Conservation (phyloP, 495 filamentous ascomycete species). For the Trichoderma reesei region DNA sequence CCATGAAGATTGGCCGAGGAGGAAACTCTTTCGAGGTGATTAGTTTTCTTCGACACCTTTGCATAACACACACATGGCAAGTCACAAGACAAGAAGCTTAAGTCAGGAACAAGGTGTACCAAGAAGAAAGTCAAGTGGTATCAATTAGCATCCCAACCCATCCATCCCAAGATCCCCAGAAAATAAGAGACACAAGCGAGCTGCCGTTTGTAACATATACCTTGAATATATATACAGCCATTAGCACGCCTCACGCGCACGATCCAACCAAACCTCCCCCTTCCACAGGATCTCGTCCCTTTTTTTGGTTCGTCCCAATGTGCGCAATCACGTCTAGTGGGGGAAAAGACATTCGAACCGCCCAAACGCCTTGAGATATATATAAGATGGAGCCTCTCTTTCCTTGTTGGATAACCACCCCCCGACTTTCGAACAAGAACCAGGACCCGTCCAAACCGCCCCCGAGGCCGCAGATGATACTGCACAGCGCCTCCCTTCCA, state of each 20-base stretch:
- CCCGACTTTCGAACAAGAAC: not conserved
- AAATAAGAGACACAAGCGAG: not conserved
- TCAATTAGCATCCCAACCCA: slow-evolving; percentile 2
- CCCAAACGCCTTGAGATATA: not conserved
- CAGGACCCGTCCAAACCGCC: too few relatives aligned
- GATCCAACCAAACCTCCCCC: too few relatives aligned
- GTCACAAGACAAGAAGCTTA: too few relatives aligned
- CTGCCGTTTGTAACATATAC: not conserved
- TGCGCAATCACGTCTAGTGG: not conserved
- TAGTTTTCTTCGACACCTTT: not conserved
- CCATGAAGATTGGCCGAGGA: too few relatives aligned
- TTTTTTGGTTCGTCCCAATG: not conserved
- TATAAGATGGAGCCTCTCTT: not conserved
- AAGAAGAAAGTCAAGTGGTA: not conserved
- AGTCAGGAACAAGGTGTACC: not conserved
- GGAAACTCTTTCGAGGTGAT: too few relatives aligned
- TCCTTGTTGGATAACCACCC: not conserved
- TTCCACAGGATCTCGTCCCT: too few relatives aligned
- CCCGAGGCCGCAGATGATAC: too few relatives aligned
- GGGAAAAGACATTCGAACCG: not conserved
- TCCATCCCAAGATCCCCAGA: not conserved
- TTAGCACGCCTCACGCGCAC: not conserved
- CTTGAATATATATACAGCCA: slow-evolving; percentile 1
- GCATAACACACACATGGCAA: not conserved
- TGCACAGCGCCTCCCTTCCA: too few relatives aligned